Conservation (phyloP, 2,329 filamentous ascomycete species). For the Rosellinia necatrix region DNA sequence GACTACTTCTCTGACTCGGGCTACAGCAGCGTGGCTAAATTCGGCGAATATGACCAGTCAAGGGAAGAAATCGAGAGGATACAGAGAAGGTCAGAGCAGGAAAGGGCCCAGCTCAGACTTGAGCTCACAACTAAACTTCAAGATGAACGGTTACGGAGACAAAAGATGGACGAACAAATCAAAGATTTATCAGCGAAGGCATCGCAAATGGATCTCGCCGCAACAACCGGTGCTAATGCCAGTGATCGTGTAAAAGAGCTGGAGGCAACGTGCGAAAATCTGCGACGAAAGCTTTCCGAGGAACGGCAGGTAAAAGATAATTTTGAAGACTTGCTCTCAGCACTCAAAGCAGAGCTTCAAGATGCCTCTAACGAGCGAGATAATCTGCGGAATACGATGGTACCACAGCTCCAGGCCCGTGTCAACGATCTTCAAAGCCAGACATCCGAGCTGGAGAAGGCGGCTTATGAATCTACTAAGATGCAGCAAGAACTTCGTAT, state of each 20-base stretch:
- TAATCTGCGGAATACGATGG: constrained; percentile 85
- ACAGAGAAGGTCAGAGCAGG: constrained; percentile 84
- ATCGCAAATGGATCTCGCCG: constrained; percentile 61
- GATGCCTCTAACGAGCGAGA: constrained; percentile 86
- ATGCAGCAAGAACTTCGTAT: constrained; percentile 84
- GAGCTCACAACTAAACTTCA: constrained; percentile 86
- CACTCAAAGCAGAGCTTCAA: constrained; percentile 80
- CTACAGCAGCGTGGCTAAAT: constrained; percentile 82
- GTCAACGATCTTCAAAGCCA: constrained; percentile 80
- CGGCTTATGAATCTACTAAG: constrained; percentile 79
- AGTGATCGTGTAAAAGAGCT: constrained; percentile 73
- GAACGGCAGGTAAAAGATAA: constrained; percentile 89
- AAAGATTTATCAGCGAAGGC: constrained; percentile 80
- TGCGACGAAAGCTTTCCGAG: constrained; percentile 79
- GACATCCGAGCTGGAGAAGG: constrained; percentile 71
- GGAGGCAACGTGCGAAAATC: constrained; percentile 79
- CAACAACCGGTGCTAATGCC: constrained; percentile 61
- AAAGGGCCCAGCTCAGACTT: constrained; percentile 83
- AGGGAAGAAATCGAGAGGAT: constrained; percentile 80
- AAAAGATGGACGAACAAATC: constrained; percentile 81
- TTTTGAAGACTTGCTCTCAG: constrained; percentile 88
- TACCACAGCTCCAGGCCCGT: constrained; percentile 76
- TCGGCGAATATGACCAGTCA: constrained; percentile 67
- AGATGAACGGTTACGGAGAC: constrained; percentile 78
- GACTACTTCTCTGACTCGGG: constrained; percentile 99